Conservation (phyloP, 1,284 basidiomycete genomes). For the Pseudozyma sp. region DNA sequence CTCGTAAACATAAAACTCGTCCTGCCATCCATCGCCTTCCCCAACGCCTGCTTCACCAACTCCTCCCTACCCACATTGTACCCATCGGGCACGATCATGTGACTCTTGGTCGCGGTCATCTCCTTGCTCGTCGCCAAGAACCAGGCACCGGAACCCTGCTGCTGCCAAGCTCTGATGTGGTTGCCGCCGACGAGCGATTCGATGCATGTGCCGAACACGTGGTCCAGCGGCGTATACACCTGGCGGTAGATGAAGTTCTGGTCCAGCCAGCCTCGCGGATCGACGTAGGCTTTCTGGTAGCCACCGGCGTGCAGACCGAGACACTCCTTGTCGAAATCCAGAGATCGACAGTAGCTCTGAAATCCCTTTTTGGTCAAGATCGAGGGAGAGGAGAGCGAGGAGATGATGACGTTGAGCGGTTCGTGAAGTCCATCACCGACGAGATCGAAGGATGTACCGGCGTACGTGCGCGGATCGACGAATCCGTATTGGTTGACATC, state of each 20-base stretch:
- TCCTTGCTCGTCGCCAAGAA: constrained; percentile 77
- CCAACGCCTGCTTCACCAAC: constrained; percentile 70
- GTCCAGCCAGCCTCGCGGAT: constrained; percentile 47
- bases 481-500: constrained; percentile 46
- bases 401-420: constrained; percentile 65
- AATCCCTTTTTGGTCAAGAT: constrained; percentile 61
- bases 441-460: constrained; percentile 51
- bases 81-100: constrained; percentile 55
- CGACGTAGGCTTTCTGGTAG: constrained; percentile 49
- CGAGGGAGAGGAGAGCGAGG: constrained; percentile 45
- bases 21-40: constrained; percentile 28
- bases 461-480: constrained; percentile 51
- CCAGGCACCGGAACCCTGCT: constrained; percentile 75
- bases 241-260: constrained; percentile 58
- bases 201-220: constrained; percentile 57
- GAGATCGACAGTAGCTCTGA: constrained; percentile 52
- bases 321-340: constrained; percentile 66
- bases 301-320: constrained; percentile 60
- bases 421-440: constrained; percentile 53
- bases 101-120: constrained; percentile 38
- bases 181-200: constrained; percentile 89
- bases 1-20: constrained; percentile 58
- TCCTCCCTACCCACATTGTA: constrained; percentile 75
- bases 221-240: constrained; percentile 52
- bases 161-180: constrained; percentile 78